phyloP scores from a whole-genome alignment of 108 stramenopile genomes.

The Seminavis robusta region DNA sequence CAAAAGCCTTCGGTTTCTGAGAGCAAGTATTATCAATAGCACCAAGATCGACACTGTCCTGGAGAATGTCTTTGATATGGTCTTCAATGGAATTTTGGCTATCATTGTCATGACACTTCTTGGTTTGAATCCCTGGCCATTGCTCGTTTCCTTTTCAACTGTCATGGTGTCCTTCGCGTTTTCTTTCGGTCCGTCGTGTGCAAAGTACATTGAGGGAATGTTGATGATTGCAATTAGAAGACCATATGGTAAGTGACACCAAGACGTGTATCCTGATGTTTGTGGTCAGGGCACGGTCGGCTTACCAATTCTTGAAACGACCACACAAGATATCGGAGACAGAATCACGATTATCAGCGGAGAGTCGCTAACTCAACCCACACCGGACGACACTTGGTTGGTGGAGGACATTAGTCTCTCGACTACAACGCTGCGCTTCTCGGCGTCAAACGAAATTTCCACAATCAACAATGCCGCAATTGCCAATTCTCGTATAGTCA shows the following conservation, averaged over 20 bases:
- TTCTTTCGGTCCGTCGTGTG: conserved; percentile 52
- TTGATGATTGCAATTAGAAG: too few relatives aligned
- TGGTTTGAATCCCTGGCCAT: conserved; percentile 13
- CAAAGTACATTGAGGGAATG: conserved; percentile 53
- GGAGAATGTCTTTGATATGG: conserved; percentile 51
- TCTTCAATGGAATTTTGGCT: conserved; percentile 40
- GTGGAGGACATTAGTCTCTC: conserved; percentile 59
- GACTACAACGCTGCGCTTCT: conserved; percentile 46
- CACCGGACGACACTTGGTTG: too few relatives aligned
- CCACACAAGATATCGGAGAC: conserved; percentile 77
- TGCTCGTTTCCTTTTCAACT: conserved; percentile 41
- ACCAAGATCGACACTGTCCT: conserved; percentile 46
- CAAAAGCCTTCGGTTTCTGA: conserved; percentile 54
- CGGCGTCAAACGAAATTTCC: conserved; percentile 58
- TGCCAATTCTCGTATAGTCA: conserved; percentile 62
- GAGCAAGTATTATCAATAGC: conserved; percentile 38
- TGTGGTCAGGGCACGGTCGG: conserved; percentile 54
- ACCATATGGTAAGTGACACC: too few relatives aligned
- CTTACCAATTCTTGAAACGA: too few relatives aligned
- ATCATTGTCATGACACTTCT: conserved; percentile 9
- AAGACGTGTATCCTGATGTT: conserved; percentile 58
- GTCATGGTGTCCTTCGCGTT: conserved; percentile 51
- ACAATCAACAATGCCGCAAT: conserved; percentile 64
- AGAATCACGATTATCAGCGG: conserved; percentile 50
- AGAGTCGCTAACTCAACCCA: too few relatives aligned